These are phyloP conservation scores for Plasmodium adleri DNA, from an alignment of 169 alveolate species.

Conservation along the genomic window DNA sequence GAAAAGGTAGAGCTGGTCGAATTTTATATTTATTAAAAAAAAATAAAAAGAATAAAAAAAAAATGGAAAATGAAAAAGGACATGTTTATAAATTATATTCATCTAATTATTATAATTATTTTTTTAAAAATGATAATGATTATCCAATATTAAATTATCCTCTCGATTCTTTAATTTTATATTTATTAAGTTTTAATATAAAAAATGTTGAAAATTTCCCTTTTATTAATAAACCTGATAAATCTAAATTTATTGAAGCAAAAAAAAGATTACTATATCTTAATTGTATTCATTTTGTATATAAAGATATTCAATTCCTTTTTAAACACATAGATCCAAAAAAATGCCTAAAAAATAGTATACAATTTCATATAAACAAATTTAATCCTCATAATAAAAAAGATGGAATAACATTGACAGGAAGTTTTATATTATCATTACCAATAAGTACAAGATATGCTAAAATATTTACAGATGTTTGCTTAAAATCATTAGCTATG, in stretches of 20 bases:
- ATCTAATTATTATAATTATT: slow-evolving; percentile 70
- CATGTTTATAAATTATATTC: slow-evolving; percentile 77
- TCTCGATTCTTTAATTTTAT: slow-evolving; percentile 65
- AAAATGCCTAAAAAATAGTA: slow-evolving; percentile 56
- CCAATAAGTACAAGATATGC: slow-evolving; percentile 76
- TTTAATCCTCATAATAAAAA: slow-evolving; percentile 60
- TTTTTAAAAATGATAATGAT: slow-evolving; percentile 74
- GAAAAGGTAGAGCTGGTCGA: slow-evolving; percentile 99
- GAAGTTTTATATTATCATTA: slow-evolving; percentile 39
- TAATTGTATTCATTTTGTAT: slow-evolving; percentile 59
- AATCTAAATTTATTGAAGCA: slow-evolving; percentile 65
- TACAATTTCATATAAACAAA: slow-evolving; percentile 49
- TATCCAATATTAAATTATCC: slow-evolving; percentile 73
- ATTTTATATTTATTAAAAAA: slow-evolving; percentile 71
- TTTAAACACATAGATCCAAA: slow-evolving; percentile 49
- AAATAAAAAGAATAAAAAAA: slow-evolving; percentile 69
- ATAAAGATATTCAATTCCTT: slow-evolving; percentile 53
- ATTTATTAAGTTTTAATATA: slow-evolving; percentile 71
- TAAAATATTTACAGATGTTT: slow-evolving; percentile 72
- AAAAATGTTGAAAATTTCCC: slow-evolving; percentile 72
- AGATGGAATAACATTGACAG: slow-evolving; percentile 73
- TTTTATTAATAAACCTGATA: slow-evolving; percentile 76
- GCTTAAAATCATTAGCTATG: slow-evolving; percentile 66
- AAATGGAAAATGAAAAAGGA: slow-evolving; percentile 75
- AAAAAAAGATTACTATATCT: slow-evolving; percentile 73